A percentile compares a stretch with the other conserved stretches of the same genome.
Conservation (phyloP, 148 eudicot genomes). For the Euryodendron excelsum region DNA sequence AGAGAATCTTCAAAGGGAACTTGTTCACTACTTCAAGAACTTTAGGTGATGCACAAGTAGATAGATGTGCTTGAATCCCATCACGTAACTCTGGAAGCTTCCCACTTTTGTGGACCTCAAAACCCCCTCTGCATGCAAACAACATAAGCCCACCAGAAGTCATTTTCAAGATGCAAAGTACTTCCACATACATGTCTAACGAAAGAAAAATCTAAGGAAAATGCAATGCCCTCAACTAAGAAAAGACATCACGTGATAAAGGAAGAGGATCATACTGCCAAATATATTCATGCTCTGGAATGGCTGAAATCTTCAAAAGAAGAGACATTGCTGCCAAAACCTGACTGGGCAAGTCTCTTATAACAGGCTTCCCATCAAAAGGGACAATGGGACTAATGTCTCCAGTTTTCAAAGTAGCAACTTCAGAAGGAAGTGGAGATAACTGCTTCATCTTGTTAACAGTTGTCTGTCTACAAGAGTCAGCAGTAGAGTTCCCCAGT, state of each 20-base stretch:
- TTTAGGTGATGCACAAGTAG: slow-evolving; percentile 69
- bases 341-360: slow-evolving; percentile 13
- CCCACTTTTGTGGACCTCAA: slow-evolving; percentile 70
- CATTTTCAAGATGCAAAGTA: neutral
- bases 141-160: neutral
- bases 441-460: slow-evolving; percentile 33
- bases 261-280: slow-evolving; percentile 79
- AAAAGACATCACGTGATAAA: slow-evolving; percentile 7
- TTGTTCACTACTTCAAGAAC: slow-evolving; percentile 68
- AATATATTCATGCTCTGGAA: slow-evolving; percentile 79
- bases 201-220: neutral
- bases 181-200: neutral
- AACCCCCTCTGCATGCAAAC: slow-evolving; percentile 67
- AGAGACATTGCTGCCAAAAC: slow-evolving; percentile 21
- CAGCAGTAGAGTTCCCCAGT: slow-evolving; percentile 15
- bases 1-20: slow-evolving; percentile 51
- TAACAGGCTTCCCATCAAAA: slow-evolving; percentile 30
- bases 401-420: slow-evolving; percentile 25
- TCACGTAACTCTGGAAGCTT: slow-evolving; percentile 42
- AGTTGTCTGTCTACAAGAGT: slow-evolving; percentile 41
- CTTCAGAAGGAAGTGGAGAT: slow-evolving; percentile 40
- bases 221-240: neutral
- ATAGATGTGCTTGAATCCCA: slow-evolving; percentile 91
- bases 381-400: slow-evolving; percentile 15
- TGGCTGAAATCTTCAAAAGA: slow-evolving; percentile 40